phyloP scores from a whole-genome alignment of 1,284 basidiomycete species.

The Exobasidium rhododendri region DNA sequence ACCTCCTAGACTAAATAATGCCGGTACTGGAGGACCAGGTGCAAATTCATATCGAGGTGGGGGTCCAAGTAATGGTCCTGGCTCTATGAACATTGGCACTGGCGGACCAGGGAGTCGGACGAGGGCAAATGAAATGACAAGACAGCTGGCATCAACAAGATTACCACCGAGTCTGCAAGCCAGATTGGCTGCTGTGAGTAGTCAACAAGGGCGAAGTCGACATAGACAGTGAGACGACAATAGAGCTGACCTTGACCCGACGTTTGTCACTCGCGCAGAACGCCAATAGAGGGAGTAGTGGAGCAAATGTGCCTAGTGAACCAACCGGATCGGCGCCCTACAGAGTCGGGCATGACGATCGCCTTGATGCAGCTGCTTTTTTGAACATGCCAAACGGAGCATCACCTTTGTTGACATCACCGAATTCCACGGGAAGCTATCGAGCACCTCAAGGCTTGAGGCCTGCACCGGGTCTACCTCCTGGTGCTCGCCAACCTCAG shows the following conservation, averaged over 20 bases:
- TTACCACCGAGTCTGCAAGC: conserved; percentile 79
- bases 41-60: neutral
- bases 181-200: conserved; percentile 79
- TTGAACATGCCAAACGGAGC: neutral
- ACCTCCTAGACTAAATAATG: neutral
- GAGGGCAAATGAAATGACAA: conserved; percentile 29
- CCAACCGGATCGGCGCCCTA: conserved; percentile 7
- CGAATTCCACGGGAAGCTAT: neutral
- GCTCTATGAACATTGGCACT: neutral
- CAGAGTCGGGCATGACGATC: conserved; percentile 3
- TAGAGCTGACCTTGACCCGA: too few species aligned
- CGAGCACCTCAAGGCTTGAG: neutral
- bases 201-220: too few species aligned
- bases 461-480: conserved; percentile 4
- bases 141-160: conserved; percentile 40
- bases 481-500: conserved; percentile 17
- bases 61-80: conserved; percentile 10
- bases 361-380: conserved; percentile 6
- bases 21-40: neutral
- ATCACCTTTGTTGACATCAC: neutral
- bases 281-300: neutral
- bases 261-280: too few species aligned
- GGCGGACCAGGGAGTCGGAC: conserved; percentile 10
- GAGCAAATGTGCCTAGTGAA: too few species aligned
- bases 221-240: too few species aligned